Conservation (phyloP, 768 basidiomycete genomes). For the Termitomyces sp. region DNA sequence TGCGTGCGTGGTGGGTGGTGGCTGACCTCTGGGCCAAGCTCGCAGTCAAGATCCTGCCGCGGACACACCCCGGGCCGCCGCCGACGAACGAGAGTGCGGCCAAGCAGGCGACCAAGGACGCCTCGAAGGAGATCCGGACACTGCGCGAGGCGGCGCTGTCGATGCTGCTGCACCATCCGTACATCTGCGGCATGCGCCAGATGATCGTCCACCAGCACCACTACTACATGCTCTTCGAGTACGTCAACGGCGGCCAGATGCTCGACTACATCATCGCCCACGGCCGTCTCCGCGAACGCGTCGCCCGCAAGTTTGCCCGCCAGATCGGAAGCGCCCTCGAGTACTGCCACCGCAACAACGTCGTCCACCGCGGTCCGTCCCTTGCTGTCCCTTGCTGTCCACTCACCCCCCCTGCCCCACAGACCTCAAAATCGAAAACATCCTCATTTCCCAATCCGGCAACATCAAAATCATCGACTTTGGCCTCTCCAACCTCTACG, state of each 20-base stretch:
- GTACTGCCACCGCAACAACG: conserved; percentile 96
- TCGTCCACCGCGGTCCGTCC: conserved; percentile 83
- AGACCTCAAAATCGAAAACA: conserved; percentile 99
- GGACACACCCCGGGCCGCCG: conserved; percentile 63
- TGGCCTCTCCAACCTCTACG: conserved; percentile 93
- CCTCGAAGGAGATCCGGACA: conserved; percentile 93
- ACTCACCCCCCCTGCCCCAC: conserved; percentile 4
- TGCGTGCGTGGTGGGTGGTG: neutral
- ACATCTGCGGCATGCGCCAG: conserved; percentile 99
- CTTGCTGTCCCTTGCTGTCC: neutral
- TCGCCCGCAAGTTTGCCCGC: conserved; percentile 94
- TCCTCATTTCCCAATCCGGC: conserved; percentile 95
- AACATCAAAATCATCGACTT: conserved; percentile 99
- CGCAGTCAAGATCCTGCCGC: conserved; percentile 98
- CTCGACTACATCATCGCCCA: conserved; percentile 99
- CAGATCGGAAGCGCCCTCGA: conserved; percentile 96
- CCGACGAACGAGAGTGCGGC: conserved; percentile 45
- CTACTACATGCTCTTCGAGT: conserved; percentile 99
- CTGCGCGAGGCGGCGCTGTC: conserved; percentile 94
- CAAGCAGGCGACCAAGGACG: conserved; percentile 83
- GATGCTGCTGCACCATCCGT: conserved; percentile 95
- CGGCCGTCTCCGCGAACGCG: conserved; percentile 89
- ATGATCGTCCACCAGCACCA: conserved; percentile 98
- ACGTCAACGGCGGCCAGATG: conserved; percentile 99
- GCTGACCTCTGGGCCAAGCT: conserved; percentile 44